Percentiles rank a stretch among this genome's conserved stretches.
These are phyloP conservation scores for Hemisphaericaspora xylanilytica DNA, from an alignment of 1,139 yeast species.

Conservation along the genomic window DNA sequence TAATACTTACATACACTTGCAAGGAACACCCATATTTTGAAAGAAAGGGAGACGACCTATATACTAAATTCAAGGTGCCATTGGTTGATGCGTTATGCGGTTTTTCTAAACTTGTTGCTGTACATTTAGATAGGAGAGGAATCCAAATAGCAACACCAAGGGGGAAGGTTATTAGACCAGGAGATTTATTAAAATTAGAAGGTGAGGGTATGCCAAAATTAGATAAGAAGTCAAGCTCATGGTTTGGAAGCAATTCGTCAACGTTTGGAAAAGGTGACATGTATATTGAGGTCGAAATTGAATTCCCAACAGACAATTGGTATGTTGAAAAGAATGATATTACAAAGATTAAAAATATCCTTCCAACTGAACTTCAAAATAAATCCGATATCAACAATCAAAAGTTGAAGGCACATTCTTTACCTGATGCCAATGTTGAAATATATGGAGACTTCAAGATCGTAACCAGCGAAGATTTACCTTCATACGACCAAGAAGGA, in stretches of 20 bases:
- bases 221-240: slow-evolving; percentile 24
- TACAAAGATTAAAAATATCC: slow-evolving; percentile 48
- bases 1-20: slow-evolving; percentile 59
- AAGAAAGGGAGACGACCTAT: slow-evolving; percentile 64
- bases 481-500: slow-evolving; percentile 32
- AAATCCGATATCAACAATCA: slow-evolving; percentile 24
- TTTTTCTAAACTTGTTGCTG: slow-evolving; percentile 62
- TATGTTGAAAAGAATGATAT: slow-evolving; percentile 64
- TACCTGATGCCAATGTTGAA: slow-evolving; percentile 40
- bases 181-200: slow-evolving; percentile 61
- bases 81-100: slow-evolving; percentile 84
- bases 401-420: slow-evolving; percentile 23
- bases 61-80: slow-evolving; percentile 57
- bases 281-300: slow-evolving; percentile 67
- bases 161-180: slow-evolving; percentile 81
- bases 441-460: slow-evolving; percentile 42
- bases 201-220: slow-evolving; percentile 87
- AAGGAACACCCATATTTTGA: slow-evolving; percentile 46
- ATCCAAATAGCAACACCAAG: slow-evolving; percentile 61
- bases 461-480: slow-evolving; percentile 29
- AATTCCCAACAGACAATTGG: slow-evolving; percentile 86
- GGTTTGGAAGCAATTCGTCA: slow-evolving; percentile 28
- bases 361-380: slow-evolving; percentile 44
- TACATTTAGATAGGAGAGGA: slow-evolving; percentile 80
- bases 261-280: slow-evolving; percentile 60